Evolutionary conservation across 257 asterid species (phyloP), one percentile per base, ranked within the genome.

Genomic region (Fraxinus anomala): DNA sequence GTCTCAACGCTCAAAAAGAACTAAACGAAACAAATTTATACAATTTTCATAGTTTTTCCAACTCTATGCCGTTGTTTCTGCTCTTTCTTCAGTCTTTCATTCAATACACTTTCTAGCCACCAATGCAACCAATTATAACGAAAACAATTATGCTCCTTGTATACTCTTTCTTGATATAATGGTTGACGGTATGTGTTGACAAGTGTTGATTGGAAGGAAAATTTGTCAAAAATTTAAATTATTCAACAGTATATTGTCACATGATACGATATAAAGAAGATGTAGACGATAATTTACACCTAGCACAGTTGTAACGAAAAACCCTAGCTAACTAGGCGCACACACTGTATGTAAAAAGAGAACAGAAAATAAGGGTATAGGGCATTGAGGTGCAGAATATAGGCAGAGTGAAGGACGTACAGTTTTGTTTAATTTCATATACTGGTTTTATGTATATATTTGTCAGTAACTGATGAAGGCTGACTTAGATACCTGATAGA

Each of bases 401-500:
- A 33, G 47, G 67, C 42, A 40, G 49, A 11, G 49, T 9, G n/a
- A n/a, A n/a, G n/a, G n/a, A n/a, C n/a, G 16, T 40, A 28, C 24
- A 31, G 36, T 72, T 65, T n/a, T 69, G 66, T 44, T 42, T 42
- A 42, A 10, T 49, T 13, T 33, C 34, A 66, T 67, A 26, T 70
- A 6, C 61, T 79, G 75, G 1, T n/a, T 1, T 0, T 17, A 30
- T 12, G 59, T 54, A 74, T 59, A 81, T 68, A 0, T 73, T 73
- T 82, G 90, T 82, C 86, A 78, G 84, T 39, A 42, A 42, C 51
- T 5, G 3, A 80, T 72, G 74, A 49, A 72, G 70, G 68, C 79
- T 42, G 80, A 82, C 82, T 70, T 75, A 77, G 83, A 84, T 87
- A 79, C 84, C 88, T 87, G 85, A 83, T 82, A 66, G 80, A 80